These are phyloP conservation scores for Boletus subparvulus DNA, from an alignment of 768 basidiomycete genomes.

Conservation along the genomic window DNA sequence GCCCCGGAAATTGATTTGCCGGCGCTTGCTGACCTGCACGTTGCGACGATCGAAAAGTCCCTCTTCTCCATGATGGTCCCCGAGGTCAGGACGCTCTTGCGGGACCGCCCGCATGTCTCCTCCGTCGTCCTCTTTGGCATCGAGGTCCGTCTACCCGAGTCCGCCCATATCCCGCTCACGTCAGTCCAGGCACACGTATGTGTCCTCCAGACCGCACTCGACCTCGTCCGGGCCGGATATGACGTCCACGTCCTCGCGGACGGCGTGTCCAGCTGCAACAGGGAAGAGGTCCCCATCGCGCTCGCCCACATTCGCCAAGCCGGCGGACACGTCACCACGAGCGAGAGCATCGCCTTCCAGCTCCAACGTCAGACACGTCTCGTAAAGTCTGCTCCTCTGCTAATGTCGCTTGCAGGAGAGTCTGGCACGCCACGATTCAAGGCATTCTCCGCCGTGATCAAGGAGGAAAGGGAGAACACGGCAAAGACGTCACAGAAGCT, in stretches of 20 bases:
- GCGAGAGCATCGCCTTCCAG: slow-evolving; percentile 79
- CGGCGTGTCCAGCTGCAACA: slow-evolving; percentile 79
- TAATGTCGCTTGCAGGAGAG: slow-evolving; percentile 45
- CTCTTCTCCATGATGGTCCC: slow-evolving; percentile 85
- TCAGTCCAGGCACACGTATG: slow-evolving; percentile 79
- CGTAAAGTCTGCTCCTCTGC: slow-evolving; percentile 9
- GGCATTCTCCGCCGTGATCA: slow-evolving; percentile 66
- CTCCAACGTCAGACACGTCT: slow-evolving; percentile 52
- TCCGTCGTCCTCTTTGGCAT: slow-evolving; percentile 83
- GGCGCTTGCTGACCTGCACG: slow-evolving; percentile 53
- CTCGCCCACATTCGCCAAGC: slow-evolving; percentile 64
- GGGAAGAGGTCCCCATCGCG: slow-evolving; percentile 76
- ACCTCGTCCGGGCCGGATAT: slow-evolving; percentile 51
- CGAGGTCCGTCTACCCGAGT: slow-evolving; percentile 53
- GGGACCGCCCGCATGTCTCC: slow-evolving; percentile 45
- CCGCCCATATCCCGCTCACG: background rate
- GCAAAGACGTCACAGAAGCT: slow-evolving; percentile 36
- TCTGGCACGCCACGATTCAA: slow-evolving; percentile 67
- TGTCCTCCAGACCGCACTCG: slow-evolving; percentile 78
- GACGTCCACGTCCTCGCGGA: slow-evolving; percentile 77
- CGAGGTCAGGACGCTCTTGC: slow-evolving; percentile 56
- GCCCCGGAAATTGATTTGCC: slow-evolving; percentile 58
- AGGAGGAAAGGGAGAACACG: slow-evolving; percentile 73
- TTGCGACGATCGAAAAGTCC: slow-evolving; percentile 71
- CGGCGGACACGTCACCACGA: slow-evolving; percentile 78